These are phyloP conservation scores for Claviceps capensis DNA, from an alignment of 2,329 filamentous ascomycete genomes.

Conservation along the genomic window DNA sequence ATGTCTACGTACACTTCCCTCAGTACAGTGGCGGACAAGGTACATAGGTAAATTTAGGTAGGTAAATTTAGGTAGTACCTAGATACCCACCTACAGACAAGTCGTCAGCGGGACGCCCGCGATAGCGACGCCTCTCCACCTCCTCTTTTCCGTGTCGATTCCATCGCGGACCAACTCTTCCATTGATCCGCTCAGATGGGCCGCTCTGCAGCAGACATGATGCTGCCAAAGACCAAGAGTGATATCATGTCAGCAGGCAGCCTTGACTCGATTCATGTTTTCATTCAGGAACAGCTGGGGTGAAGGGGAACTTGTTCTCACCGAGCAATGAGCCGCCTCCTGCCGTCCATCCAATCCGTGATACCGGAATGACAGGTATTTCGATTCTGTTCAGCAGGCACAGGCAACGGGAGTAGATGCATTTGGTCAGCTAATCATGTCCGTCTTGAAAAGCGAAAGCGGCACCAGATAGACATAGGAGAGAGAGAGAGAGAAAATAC, in stretches of 20 bases:
- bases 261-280: neutral
- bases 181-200: neutral
- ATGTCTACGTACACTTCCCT: no score
- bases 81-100: no score
- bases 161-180: neutral
- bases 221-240: neutral
- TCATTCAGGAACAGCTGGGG: neutral
- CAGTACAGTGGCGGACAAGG: no score
- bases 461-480: neutral
- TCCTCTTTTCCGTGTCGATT: neutral
- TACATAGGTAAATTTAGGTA: no score
- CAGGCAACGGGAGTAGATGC: no score
- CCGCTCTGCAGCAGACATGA: neutral
- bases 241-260: neutral
- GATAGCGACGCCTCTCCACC: no score
- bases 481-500: neutral
- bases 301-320: neutral
- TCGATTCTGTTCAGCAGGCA: neutral
- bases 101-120: no score
- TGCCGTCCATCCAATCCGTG: neutral
- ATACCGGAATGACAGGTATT: neutral
- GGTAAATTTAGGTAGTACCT: no score
- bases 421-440: no score
- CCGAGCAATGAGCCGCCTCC: conserved; percentile 1
- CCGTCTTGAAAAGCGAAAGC: neutral